These are phyloP conservation scores for Scenedesmus sp. DNA, from an alignment of 163 green algal species.

Conservation along the genomic window DNA sequence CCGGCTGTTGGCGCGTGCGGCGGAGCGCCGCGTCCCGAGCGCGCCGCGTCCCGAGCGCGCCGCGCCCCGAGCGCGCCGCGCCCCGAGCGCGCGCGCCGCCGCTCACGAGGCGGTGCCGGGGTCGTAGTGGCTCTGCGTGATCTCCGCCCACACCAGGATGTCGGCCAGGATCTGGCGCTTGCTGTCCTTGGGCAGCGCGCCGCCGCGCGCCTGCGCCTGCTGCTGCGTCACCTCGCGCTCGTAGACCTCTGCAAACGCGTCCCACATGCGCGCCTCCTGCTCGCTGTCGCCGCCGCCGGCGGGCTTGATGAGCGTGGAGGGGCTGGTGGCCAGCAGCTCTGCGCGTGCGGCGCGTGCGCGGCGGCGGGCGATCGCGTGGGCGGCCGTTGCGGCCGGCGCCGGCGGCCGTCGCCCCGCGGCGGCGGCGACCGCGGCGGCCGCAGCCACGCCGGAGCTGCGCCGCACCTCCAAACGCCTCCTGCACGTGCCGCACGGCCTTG, in stretches of 20 bases:
- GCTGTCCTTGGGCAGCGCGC: constrained; percentile 37
- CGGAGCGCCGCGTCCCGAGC: no score
- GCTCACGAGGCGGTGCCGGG: constrained; percentile 48
- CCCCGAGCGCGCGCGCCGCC: no score
- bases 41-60: no score
- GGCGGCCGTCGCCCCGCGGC: no score
- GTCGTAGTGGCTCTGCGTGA: constrained; percentile 62
- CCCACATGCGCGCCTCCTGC: constrained; percentile 52
- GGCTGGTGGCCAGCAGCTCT: constrained; percentile 33
- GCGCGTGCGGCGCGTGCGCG: no score
- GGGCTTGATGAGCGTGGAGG: constrained; percentile 17
- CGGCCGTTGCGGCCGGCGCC: no score
- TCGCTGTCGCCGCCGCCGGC: constrained; percentile 19
- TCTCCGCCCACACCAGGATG: constrained; percentile 67
- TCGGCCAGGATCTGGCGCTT: constrained; percentile 64
- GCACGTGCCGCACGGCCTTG: constrained; percentile 26
- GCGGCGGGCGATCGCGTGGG: no score
- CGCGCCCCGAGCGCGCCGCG: no score
- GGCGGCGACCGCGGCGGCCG: no score
- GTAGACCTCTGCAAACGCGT: constrained; percentile 60
- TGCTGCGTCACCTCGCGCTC: constrained; percentile 43
- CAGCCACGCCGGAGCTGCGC: no score
- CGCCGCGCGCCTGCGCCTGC: no score
- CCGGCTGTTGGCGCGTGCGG: background rate
- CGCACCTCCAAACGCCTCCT: constrained; percentile 41